phyloP scores from a whole-genome alignment of 768 basidiomycete genomes.

The Pleurotus citrinopileatus region DNA sequence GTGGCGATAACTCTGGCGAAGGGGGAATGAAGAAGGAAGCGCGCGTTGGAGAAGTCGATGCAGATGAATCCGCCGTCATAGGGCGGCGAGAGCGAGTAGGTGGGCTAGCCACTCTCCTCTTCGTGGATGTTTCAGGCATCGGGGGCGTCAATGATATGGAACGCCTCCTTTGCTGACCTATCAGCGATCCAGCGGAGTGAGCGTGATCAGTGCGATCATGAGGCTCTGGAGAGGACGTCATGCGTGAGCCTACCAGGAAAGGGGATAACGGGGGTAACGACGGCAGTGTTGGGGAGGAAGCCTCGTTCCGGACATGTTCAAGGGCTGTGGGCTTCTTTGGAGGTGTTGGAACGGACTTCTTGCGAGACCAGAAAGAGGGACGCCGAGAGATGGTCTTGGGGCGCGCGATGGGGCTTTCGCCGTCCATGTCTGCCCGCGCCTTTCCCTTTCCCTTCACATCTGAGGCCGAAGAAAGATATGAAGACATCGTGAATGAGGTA shows the following conservation, averaged over 20 bases:
- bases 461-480: conserved; percentile 21
- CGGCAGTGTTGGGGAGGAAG: conserved; percentile 20
- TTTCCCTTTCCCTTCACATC: conserved; percentile 48
- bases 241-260: conserved; percentile 17
- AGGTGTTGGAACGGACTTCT: conserved; percentile 23
- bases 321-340: conserved; percentile 17
- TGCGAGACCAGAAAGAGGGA: conserved; percentile 68
- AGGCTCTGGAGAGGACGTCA: conserved; percentile 18
- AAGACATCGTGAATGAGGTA: background rate
- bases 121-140: background rate
- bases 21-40: conserved; percentile 24
- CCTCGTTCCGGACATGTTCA: conserved; percentile 6
- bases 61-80: conserved; percentile 37
- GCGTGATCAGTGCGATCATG: conserved; percentile 20
- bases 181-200: conserved; percentile 10
- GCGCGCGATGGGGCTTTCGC: conserved; percentile 17
- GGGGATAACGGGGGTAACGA: conserved; percentile 27
- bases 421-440: conserved; percentile 17
- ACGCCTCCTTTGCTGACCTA: conserved; percentile 16
- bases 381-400: conserved; percentile 48
- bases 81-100: conserved; percentile 28
- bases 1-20: conserved; percentile 18
- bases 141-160: conserved; percentile 7
- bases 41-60: conserved; percentile 15
- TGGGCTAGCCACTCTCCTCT: background rate